Conservation (phyloP, 2,329 filamentous ascomycete genomes). For the Tolypocladium sp. region DNA sequence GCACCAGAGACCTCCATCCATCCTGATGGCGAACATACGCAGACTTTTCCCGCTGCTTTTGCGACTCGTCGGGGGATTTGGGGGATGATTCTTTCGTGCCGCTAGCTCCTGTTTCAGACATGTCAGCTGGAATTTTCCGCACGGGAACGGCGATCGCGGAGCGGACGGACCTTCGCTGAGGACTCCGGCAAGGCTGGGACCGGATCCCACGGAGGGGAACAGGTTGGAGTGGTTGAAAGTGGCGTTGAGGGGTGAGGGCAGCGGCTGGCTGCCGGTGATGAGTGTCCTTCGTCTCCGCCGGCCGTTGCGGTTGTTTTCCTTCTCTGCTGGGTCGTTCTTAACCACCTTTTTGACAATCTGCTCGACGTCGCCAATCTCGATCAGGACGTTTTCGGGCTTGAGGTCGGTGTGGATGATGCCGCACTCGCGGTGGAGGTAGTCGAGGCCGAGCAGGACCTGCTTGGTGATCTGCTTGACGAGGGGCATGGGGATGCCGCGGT, state of each 20-base stretch:
- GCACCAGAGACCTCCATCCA: neutral
- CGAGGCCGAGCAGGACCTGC: constrained; percentile 88
- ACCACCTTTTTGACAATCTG: constrained; percentile 96
- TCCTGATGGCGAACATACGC: constrained; percentile 52
- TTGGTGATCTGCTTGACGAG: constrained; percentile 98
- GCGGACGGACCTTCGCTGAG: constrained; percentile 61
- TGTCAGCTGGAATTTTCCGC: constrained; percentile 6
- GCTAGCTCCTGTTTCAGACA: constrained; percentile 17
- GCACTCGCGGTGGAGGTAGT: constrained; percentile 95
- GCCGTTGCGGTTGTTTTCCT: constrained; percentile 88
- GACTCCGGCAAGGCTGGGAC: constrained; percentile 75
- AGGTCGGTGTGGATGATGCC: constrained; percentile 98
- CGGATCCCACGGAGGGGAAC: constrained; percentile 52
- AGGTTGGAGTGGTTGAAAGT: constrained; percentile 77
- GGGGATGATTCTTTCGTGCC: constrained; percentile 34
- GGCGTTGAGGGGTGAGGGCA: constrained; percentile 89
- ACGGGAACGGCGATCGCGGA: neutral
- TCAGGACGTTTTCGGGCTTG: constrained; percentile 96
- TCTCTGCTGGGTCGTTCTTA: constrained; percentile 64
- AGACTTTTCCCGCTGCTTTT: constrained; percentile 84
- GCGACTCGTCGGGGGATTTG: constrained; percentile 51
- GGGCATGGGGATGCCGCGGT: constrained; percentile 90
- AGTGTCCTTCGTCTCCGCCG: constrained; percentile 82
- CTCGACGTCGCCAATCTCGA: constrained; percentile 97
- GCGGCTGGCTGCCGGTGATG: constrained; percentile 92